Evolutionary conservation across 441 rosid species (phyloP).

Genomic region (Arabidopsis hybrid): DNA sequence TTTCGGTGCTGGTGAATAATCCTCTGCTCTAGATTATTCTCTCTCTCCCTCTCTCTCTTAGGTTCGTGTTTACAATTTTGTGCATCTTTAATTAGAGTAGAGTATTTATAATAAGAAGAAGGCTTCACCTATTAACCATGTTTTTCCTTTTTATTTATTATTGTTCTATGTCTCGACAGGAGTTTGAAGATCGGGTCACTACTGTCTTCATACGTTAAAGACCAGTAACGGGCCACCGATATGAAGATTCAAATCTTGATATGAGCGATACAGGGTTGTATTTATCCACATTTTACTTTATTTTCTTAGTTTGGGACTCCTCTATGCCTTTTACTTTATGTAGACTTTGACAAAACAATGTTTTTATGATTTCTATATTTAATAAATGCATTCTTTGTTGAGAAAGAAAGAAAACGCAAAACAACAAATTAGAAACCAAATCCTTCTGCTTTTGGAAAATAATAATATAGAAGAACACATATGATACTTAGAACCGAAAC

Average conservation of each 20-base stretch:
- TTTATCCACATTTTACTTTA: too few relatives aligned
- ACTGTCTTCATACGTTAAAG: too few relatives aligned
- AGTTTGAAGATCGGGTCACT: too few relatives aligned
- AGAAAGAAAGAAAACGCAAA: conserved; percentile 1
- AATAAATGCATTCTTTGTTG: conserved; percentile 42
- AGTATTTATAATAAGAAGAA: too few relatives aligned
- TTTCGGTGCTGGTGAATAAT: background rate
- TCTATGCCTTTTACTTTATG: background rate
- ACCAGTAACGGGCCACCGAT: too few relatives aligned
- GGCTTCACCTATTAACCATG: background rate
- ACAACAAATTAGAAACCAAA: conserved; percentile 40
- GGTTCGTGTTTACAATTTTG: too few relatives aligned
- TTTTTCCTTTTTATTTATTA: background rate
- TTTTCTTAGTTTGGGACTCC: background rate
- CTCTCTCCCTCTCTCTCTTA: too few relatives aligned
- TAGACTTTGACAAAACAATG: conserved; percentile 1
- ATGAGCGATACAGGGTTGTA: too few relatives aligned
- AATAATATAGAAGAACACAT: conserved; percentile 35
- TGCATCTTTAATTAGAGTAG: too few relatives aligned
- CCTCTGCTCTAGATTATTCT: too few relatives aligned
- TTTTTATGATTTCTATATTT: conserved; percentile 27
- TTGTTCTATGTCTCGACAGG: too few relatives aligned
- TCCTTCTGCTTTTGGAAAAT: conserved; percentile 22
- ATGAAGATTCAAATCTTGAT: too few relatives aligned
- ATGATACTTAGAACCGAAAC: conserved; percentile 40